Conservation (phyloP, 192 early-diverging fungal species). For the Backusella tarrabulga region DNA sequence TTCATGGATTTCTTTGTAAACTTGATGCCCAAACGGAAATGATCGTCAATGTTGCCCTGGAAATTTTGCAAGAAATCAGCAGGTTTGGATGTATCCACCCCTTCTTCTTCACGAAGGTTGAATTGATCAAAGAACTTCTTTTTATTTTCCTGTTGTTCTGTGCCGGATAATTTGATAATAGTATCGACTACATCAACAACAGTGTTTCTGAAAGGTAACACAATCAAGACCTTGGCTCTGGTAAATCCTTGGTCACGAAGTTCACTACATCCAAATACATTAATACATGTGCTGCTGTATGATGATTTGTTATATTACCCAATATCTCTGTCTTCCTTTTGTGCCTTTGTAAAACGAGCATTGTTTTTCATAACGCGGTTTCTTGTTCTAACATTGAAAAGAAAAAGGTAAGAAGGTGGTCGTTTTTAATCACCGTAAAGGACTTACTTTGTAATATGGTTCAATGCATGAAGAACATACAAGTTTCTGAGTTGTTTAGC, state of each 20-base stretch:
- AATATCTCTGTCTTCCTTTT: slow-evolving; percentile 50
- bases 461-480: slow-evolving; percentile 84
- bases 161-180: slow-evolving; percentile 73
- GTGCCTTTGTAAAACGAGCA: slow-evolving; percentile 63
- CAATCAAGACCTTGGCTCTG: slow-evolving; percentile 85
- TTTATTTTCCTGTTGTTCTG: slow-evolving; percentile 84
- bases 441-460: slow-evolving; percentile 82
- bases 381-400: slow-evolving; percentile 42
- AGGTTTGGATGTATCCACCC: slow-evolving; percentile 61
- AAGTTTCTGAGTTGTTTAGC: slow-evolving; percentile 67
- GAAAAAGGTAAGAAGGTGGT: too few species aligned
- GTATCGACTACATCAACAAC: slow-evolving; percentile 78
- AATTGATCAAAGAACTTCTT: slow-evolving; percentile 84
- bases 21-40: slow-evolving; percentile 91
- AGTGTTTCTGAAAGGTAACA: slow-evolving; percentile 84
- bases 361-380: slow-evolving; percentile 81
- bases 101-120: slow-evolving; percentile 58
- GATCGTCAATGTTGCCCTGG: slow-evolving; percentile 94
- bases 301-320: slow-evolving; percentile 26
- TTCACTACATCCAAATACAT: slow-evolving; percentile 47
- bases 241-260: slow-evolving; percentile 96
- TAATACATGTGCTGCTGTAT: neutral
- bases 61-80: slow-evolving; percentile 84
- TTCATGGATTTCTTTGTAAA: slow-evolving; percentile 85
- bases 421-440: too few species aligned